These are phyloP conservation scores for Diplosphaera chodatii DNA, from an alignment of 139 green algal genomes.

Conservation along the genomic window DNA sequence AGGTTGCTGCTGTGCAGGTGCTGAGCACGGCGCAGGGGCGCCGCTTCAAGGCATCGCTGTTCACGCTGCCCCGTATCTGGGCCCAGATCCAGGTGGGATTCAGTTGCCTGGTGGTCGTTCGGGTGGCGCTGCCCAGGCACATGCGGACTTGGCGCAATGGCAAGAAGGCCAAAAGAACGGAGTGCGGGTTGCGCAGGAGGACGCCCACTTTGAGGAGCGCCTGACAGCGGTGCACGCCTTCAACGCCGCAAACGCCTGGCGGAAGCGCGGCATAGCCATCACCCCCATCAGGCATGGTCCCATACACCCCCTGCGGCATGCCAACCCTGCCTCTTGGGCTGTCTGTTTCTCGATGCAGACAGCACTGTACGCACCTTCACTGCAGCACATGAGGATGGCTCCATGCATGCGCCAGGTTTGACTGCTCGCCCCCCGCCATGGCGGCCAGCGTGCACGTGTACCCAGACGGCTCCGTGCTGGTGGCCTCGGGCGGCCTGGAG, in stretches of 20 bases:
- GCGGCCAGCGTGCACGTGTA: constrained; percentile 19
- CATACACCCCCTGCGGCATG: too few relatives aligned
- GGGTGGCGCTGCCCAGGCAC: too few relatives aligned
- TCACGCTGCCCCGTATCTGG: constrained; percentile 41
- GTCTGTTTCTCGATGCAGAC: too few relatives aligned
- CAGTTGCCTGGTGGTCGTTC: too few relatives aligned
- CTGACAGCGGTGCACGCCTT: constrained; percentile 33
- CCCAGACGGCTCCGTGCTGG: constrained; percentile 20
- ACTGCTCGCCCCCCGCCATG: constrained; percentile 5
- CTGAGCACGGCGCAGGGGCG: neutral
- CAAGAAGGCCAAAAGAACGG: too few relatives aligned
- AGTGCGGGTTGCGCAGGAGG: too few relatives aligned
- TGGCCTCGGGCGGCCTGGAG: constrained; percentile 10
- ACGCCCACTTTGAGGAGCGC: too few relatives aligned
- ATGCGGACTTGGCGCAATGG: constrained; percentile 5
- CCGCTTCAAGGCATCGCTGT: constrained; percentile 10
- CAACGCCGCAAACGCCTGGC: constrained; percentile 34
- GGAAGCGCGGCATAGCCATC: constrained; percentile 41
- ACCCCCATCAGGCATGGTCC: constrained; percentile 17
- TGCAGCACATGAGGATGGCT: neutral
- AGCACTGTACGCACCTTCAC: too few relatives aligned
- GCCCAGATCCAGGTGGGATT: neutral
- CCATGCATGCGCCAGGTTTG: constrained; percentile 19
- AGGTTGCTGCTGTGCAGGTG: too few relatives aligned
- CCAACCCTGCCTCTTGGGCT: too few relatives aligned